phyloP scores from a whole-genome alignment of 257 asterid genomes.

The Knoxia roxburghii region DNA sequence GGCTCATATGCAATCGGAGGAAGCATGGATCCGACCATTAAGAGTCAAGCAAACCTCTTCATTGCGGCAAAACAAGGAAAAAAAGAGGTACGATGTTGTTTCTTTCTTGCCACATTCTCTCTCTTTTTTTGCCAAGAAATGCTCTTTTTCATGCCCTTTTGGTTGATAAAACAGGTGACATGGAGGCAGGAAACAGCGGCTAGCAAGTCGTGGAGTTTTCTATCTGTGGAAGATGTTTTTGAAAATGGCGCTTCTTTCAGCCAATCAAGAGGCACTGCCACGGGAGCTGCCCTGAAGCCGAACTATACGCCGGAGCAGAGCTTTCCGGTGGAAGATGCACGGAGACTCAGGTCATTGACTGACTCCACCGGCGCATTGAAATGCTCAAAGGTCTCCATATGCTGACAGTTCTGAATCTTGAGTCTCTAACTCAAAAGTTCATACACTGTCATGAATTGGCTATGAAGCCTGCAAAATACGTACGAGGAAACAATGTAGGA shows the following conservation, averaged over 20 bases:
- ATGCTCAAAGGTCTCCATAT: constrained; percentile 43
- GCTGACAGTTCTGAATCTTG: too few species aligned
- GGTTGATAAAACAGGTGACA: constrained; percentile 40
- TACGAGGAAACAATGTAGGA: too few species aligned
- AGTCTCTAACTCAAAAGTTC: too few species aligned
- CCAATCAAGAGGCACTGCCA: constrained; percentile 17
- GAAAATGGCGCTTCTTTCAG: constrained; percentile 73
- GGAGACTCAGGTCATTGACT: constrained; percentile 44
- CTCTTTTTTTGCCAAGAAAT: too few species aligned
- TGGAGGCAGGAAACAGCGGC: constrained; percentile 39
- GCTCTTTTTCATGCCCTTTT: too few species aligned
- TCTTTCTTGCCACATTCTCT: too few species aligned
- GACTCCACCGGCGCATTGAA: constrained; percentile 56
- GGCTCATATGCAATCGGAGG: constrained; percentile 86
- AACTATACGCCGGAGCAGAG: constrained; percentile 53
- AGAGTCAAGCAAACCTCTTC: constrained; percentile 81
- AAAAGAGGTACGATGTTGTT: constrained; percentile 46
- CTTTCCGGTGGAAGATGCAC: constrained; percentile 54
- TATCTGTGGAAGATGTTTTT: constrained; percentile 56
- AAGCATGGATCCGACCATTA: constrained; percentile 77
- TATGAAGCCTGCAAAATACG: too few species aligned
- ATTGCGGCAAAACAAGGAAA: constrained; percentile 56
- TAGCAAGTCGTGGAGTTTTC: constrained; percentile 30
- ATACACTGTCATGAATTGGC: too few species aligned
- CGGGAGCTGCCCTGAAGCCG: constrained; percentile 37